phyloP scores from a whole-genome alignment of 2,329 filamentous ascomycete genomes.

The Alternaria incomplexa region DNA sequence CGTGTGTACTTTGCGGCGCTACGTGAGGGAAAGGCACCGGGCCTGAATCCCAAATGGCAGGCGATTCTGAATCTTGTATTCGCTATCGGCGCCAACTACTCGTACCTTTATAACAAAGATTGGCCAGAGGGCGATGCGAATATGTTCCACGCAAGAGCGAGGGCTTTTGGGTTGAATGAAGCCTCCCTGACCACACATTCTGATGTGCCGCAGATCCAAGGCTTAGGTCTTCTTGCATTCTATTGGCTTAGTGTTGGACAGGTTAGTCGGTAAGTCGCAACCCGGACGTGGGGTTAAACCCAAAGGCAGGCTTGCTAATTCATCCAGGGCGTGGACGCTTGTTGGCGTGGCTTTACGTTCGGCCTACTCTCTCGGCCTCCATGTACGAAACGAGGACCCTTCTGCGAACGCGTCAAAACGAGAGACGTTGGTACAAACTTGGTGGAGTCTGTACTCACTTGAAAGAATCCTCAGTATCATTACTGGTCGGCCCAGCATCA shows the following conservation, averaged over 20 bases:
- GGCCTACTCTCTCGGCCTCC: constrained; percentile 47
- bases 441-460: constrained; percentile 51
- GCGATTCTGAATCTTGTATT: constrained; percentile 52
- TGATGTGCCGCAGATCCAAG: constrained; percentile 49
- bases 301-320: too few species aligned
- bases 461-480: constrained; percentile 49
- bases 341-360: constrained; percentile 48
- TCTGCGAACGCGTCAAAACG: constrained; percentile 35
- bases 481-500: constrained; percentile 49
- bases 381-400: constrained; percentile 47
- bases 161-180: constrained; percentile 40
- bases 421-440: constrained; percentile 48
- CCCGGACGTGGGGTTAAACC: too few species aligned
- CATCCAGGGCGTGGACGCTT: constrained; percentile 47
- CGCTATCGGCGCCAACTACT: constrained; percentile 50
- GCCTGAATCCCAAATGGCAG: constrained; percentile 42
- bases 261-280: constrained; percentile 47
- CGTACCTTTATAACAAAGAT: constrained; percentile 38
- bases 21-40: constrained; percentile 23
- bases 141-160: constrained; percentile 49
- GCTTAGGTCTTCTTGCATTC: constrained; percentile 47
- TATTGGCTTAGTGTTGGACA: constrained; percentile 51
- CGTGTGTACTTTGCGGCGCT: constrained; percentile 37
- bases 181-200: constrained; percentile 39
- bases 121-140: constrained; percentile 43